Percentiles rank a stretch among this genome's conserved stretches.
Conservation (phyloP, 768 basidiomycete genomes). For the Hypholoma sublateritium region DNA sequence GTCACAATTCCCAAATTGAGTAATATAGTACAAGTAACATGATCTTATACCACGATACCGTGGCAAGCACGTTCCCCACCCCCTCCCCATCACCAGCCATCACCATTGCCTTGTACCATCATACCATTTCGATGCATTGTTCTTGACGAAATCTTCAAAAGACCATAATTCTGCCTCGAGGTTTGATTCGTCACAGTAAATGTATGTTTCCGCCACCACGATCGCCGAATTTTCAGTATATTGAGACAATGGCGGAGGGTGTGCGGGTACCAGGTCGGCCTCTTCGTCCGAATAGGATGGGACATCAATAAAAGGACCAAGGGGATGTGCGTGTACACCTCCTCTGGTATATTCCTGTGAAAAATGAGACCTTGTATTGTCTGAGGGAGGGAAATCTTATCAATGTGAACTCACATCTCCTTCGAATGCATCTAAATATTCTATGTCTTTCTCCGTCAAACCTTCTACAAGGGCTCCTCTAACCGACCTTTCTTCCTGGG, state of each 20-base stretch:
- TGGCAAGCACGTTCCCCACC: neutral
- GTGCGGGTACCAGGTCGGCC: constrained; percentile 37
- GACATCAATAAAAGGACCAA: constrained; percentile 42
- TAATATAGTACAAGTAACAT: too few species aligned
- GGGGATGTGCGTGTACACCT: constrained; percentile 52
- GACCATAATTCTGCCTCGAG: constrained; percentile 73
- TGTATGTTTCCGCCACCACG: constrained; percentile 68
- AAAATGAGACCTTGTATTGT: neutral
- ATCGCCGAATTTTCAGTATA: constrained; percentile 29
- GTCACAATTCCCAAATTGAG: too few species aligned
- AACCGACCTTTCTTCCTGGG: constrained; percentile 64
- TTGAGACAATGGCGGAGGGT: constrained; percentile 41
- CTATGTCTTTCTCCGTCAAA: constrained; percentile 61
- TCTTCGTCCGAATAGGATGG: constrained; percentile 30
- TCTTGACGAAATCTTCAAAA: constrained; percentile 75
- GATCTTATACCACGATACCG: too few species aligned
- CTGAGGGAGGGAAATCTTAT: neutral
- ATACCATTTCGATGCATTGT: constrained; percentile 81
- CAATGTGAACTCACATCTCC: constrained; percentile 55
- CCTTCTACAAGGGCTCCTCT: constrained; percentile 80
- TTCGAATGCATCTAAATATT: constrained; percentile 79
- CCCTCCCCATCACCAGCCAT: neutral
- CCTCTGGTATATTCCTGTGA: constrained; percentile 71
- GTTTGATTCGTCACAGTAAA: constrained; percentile 49
- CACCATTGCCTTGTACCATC: constrained; percentile 29